Base-by-base conservation (phyloP, 192 early-diverging fungal genomes). In the Entomortierella beljakovae region DNA sequence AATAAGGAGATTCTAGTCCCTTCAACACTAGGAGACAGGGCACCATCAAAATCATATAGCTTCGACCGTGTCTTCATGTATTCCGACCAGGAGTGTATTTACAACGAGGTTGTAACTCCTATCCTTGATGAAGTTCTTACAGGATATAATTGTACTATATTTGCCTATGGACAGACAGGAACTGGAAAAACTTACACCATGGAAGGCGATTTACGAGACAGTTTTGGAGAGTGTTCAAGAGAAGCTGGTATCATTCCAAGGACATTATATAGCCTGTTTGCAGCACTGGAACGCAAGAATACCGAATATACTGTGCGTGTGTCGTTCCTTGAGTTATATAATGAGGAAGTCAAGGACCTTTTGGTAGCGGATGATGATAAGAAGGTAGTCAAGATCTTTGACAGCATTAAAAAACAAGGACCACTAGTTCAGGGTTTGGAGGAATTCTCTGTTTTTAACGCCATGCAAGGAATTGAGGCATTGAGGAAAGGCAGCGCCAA, bases 131-230 rank as follows among this genome's bases (percentile, higher is more conserved):
- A 99, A 53, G 92, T 94, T 42, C 35, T 77, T 29, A 61, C 61
- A 8, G 68, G 93, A 22, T 94, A 91, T 81, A 95, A 92, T 76
- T 92, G 92, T 77, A 92, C 90, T 23, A 90, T 95, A 56, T 91
- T 95, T 70, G 93, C 93, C 6, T 96, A 95, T 68, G 94, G 90
- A 23, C 90, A 96, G 81, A 97, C 95, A 2, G 96, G 96, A 46
- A 94, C 95, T 0, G 97, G 97, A 64, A 99, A 99, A 84, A 98
- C 98, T 13, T 90, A 87, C 70, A 98, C 97, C 2, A 99, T 99
- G 96, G 95, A 99, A 68, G 96, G 96, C 23, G 90, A 97, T 61
- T 80, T 97, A 18, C 83, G 85, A 0, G 68, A 86, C 26, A 79
- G 69, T 31, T 59, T 85, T 54, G 82, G 84, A 57, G 61, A 65